Percentiles rank a stretch among this genome's conserved stretches.
phyloP scores from a whole-genome alignment of 768 basidiomycete genomes.

The Panaeolus cyanescens region DNA sequence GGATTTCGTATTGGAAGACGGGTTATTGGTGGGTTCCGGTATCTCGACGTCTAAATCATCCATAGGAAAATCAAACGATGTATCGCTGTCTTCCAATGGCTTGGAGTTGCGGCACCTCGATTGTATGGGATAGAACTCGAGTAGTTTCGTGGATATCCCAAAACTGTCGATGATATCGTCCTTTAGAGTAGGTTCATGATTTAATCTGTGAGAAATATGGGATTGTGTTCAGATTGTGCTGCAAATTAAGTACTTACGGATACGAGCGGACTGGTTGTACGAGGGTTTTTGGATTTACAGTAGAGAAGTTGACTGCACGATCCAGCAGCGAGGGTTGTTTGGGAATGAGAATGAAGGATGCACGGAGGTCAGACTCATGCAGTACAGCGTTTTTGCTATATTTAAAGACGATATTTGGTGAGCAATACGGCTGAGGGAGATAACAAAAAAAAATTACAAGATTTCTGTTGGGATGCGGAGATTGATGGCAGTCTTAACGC shows the following conservation, averaged over 20 bases:
- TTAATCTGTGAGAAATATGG: background rate
- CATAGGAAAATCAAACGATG: background rate
- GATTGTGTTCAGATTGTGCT: background rate
- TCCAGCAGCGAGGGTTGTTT: constrained; percentile 30
- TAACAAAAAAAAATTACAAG: constrained; percentile 26
- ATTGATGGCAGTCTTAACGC: constrained; percentile 21
- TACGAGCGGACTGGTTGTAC: constrained; percentile 26
- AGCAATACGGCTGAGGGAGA: background rate
- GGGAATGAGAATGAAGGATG: constrained; percentile 36
- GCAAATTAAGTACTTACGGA: constrained; percentile 21
- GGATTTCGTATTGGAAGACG: background rate
- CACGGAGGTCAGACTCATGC: constrained; percentile 34
- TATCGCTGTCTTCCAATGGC: background rate
- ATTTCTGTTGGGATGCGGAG: constrained; percentile 28
- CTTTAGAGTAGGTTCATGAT: constrained; percentile 9
- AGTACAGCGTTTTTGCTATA: constrained; percentile 24
- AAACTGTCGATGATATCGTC: constrained; percentile 36
- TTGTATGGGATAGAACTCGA: constrained; percentile 32
- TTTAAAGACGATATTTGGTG: background rate
- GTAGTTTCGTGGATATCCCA: constrained; percentile 31
- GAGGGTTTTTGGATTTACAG: constrained; percentile 29
- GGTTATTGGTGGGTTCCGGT: background rate
- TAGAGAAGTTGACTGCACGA: constrained; percentile 28
- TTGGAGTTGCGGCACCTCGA: constrained; percentile 17
- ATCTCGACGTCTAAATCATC: constrained; percentile 16